Evolutionary conservation across 768 basidiomycete species (phyloP), one percentile per base, ranked within the genome.

Genomic region (Lentinula detonsa): DNA sequence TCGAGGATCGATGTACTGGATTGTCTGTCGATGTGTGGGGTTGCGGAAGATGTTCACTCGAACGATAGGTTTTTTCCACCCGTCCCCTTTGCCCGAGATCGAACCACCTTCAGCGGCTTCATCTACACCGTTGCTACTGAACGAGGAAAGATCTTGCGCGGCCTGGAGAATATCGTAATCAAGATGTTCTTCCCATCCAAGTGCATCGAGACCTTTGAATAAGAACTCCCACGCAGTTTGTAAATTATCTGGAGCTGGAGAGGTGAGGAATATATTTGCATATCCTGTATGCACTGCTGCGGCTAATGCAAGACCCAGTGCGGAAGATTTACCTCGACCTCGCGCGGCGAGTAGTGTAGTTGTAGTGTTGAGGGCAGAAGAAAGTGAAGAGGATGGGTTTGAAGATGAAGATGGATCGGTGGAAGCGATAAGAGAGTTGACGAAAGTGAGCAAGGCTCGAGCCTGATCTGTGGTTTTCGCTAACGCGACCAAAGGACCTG

Each of bases 171-270:
- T 93, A 68, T 98, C 97, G 65, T 98, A 99, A 68, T 98, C 96
- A 54, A 97, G 80, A 74, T 98, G 96, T 71, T 98, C 97, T 73
- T 98, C 95, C 69, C 95, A 99, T 1, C 94, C 95, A 39, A 98
- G 75, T 2, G 83, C 90, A 70, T 98, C 96, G 77, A 99, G 77
- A 1, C 96, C 97, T 71, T 97, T 96, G 81, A 97, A 97, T 31
- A 98, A 82, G 71, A 99, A 98, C 61, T 98, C 94, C 68, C 98
- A 99, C n/a, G 98, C 71, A 0, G 96, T 98, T 76, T 91, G 95
- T 76, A 99, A 76, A 73, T 99, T 99, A 74, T 98, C 96, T 1
- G 97, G 97, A 68, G 89, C 93, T 0, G 97, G 97, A 72, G 91
- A 94, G 9, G 97, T 99, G 57, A 99, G 93, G 70, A 98, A 99